A percentile compares a stretch with the other conserved stretches of the same genome.
phyloP scores from a whole-genome alignment of 208 protist species.

The Entamoeba histolytica region DNA sequence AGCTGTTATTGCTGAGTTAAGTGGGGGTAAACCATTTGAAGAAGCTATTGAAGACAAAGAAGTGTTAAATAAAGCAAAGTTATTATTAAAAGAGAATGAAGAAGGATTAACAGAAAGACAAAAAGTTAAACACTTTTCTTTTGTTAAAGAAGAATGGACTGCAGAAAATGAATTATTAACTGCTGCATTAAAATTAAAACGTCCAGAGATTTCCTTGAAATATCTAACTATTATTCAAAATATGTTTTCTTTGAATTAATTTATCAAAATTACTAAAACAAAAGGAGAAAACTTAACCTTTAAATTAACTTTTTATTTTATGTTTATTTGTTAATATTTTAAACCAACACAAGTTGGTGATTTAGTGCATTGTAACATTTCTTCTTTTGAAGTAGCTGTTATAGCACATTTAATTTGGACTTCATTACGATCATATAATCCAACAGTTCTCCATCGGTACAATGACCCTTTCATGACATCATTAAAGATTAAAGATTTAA shows the following conservation, averaged over 20 bases:
- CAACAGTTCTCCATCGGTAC: neutral
- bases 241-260: too few species aligned
- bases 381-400: neutral
- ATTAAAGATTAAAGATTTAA: neutral
- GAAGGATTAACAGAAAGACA: neutral
- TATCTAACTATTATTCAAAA: neutral
- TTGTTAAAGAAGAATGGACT: conserved; percentile 4
- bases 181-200: conserved; percentile 6
- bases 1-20: neutral
- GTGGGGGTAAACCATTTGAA: neutral
- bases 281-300: too few species aligned
- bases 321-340: neutral
- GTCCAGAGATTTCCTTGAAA: neutral
- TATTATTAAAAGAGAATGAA: neutral
- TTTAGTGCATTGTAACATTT: neutral
- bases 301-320: too few species aligned
- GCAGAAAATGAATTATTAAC: conserved; percentile 10
- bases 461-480: neutral
- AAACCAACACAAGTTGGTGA: neutral
- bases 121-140: neutral
- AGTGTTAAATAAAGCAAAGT: neutral
- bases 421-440: neutral
- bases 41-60: neutral
- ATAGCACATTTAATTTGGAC: neutral
- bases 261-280: too few species aligned